Conservation (phyloP, 371 early-diverging fungal species). For the Blastocladiella emersonii region DNA sequence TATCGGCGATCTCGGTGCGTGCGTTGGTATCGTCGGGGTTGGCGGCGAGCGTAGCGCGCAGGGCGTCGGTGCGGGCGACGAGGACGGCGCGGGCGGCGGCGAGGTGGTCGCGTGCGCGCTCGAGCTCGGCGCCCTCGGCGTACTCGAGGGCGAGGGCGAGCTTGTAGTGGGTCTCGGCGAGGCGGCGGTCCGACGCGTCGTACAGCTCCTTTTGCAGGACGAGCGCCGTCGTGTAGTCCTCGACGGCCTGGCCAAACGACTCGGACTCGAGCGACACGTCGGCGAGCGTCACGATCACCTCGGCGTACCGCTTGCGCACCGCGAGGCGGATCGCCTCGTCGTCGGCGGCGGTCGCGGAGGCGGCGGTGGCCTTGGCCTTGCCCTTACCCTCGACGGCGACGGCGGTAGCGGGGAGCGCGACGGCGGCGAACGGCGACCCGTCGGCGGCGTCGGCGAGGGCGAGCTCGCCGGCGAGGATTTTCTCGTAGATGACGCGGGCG, state of each 20-base stretch:
- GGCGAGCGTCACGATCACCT: conserved; percentile 55
- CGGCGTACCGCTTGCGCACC: conserved; percentile 48
- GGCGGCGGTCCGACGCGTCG: conserved; percentile 48
- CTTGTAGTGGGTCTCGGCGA: conserved; percentile 68
- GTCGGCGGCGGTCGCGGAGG: neutral
- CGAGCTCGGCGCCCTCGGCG: conserved; percentile 24
- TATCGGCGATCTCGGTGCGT: conserved; percentile 25
- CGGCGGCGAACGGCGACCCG: neutral
- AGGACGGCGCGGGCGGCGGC: conserved; percentile 40
- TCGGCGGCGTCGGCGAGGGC: neutral
- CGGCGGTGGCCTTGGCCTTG: neutral
- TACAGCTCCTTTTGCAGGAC: conserved; percentile 45
- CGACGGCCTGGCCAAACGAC: conserved; percentile 65
- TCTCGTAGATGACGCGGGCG: conserved; percentile 64
- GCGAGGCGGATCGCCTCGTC: conserved; percentile 10
- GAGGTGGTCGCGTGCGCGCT: conserved; percentile 42
- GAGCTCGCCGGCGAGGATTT: conserved; percentile 24
- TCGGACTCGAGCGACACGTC: conserved; percentile 78
- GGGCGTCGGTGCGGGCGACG: conserved; percentile 26
- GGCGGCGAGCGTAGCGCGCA: conserved; percentile 6
- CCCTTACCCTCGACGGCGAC: neutral
- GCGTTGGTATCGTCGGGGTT: no score
- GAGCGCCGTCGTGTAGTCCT: conserved; percentile 56
- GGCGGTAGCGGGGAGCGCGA: neutral
- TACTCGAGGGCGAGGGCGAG: conserved; percentile 56